These are phyloP conservation scores for Davidsoniella eucalypti DNA, from an alignment of 2,329 filamentous ascomycete genomes.

Conservation along the genomic window DNA sequence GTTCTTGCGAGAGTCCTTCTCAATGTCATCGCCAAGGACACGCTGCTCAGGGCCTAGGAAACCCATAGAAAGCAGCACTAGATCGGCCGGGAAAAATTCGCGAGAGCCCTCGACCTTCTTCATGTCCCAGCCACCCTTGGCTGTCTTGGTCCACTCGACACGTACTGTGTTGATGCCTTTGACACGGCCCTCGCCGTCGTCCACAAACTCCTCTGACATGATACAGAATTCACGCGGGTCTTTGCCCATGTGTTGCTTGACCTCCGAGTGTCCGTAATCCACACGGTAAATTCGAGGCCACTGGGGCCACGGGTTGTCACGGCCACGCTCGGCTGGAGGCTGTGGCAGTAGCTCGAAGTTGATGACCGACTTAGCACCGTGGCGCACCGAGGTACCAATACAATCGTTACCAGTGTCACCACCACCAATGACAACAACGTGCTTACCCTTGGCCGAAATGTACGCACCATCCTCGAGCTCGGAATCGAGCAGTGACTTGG, in stretches of 20 bases:
- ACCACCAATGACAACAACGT: slow-evolving; percentile 92
- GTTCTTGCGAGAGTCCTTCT: slow-evolving; percentile 87
- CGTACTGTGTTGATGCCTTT: slow-evolving; percentile 93
- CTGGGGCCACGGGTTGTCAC: slow-evolving; percentile 95
- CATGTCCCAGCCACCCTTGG: slow-evolving; percentile 92
- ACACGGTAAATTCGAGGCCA: slow-evolving; percentile 97
- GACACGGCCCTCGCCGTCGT: slow-evolving; percentile 71
- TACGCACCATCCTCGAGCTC: slow-evolving; percentile 69
- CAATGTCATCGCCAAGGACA: slow-evolving; percentile 71
- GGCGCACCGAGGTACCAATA: slow-evolving; percentile 89
- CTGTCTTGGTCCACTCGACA: slow-evolving; percentile 87
- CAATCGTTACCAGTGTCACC: slow-evolving; percentile 97
- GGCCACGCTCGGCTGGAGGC: slow-evolving; percentile 74
- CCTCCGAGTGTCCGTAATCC: slow-evolving; percentile 94
- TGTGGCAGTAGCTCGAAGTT: slow-evolving; percentile 95
- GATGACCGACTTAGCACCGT: slow-evolving; percentile 86
- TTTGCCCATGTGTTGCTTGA: slow-evolving; percentile 89
- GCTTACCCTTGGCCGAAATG: slow-evolving; percentile 88
- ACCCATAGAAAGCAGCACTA: slow-evolving; percentile 91
- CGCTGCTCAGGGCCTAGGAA: slow-evolving; percentile 89
- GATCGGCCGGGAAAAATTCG: slow-evolving; percentile 90
- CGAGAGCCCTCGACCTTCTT: slow-evolving; percentile 88
- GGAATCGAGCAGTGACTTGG: slow-evolving; percentile 90
- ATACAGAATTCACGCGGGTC: slow-evolving; percentile 95
- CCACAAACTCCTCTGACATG: slow-evolving; percentile 94